phyloP scores from a whole-genome alignment of 768 basidiomycete genomes.

The Suillus placidus region DNA sequence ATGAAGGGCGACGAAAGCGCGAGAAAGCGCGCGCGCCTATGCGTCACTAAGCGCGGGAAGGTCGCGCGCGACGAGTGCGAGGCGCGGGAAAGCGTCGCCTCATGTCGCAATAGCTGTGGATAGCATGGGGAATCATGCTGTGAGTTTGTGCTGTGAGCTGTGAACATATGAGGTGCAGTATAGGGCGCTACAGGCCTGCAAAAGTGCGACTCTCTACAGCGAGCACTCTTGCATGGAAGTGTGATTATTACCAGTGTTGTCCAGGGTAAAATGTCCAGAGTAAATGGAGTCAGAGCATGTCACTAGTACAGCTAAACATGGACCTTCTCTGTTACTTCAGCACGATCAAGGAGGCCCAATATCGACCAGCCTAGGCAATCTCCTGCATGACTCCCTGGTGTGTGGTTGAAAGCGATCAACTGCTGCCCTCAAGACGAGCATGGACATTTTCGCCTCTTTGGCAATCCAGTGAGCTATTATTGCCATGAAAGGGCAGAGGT shows the following conservation, averaged over 20 bases:
- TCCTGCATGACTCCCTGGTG: constrained; percentile 18
- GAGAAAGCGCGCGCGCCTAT: too few species aligned
- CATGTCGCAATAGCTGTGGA: too few species aligned
- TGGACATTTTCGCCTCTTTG: not conserved
- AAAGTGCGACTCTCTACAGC: too few species aligned
- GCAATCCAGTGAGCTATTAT: constrained; percentile 36
- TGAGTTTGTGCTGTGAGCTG: too few species aligned
- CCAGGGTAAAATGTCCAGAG: constrained; percentile 8
- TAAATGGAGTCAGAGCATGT: constrained; percentile 11
- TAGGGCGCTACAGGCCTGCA: too few species aligned
- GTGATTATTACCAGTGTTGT: constrained; percentile 22
- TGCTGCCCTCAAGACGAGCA: constrained; percentile 1
- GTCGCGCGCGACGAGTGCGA: too few species aligned
- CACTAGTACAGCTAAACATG: not conserved
- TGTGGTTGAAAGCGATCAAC: constrained; percentile 21
- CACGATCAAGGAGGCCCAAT: constrained; percentile 6
- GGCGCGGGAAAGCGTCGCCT: too few species aligned
- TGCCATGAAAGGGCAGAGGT: constrained; percentile 32
- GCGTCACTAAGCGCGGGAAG: too few species aligned
- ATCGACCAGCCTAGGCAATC: not conserved
- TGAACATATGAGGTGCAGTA: too few species aligned
- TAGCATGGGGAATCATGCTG: too few species aligned
- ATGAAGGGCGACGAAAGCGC: too few species aligned
- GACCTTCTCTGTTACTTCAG: constrained; percentile 4
- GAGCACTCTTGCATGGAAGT: constrained; percentile 13